Conservation (phyloP, 495 filamentous ascomycete species). For the Annulohypoxylon nitens region DNA sequence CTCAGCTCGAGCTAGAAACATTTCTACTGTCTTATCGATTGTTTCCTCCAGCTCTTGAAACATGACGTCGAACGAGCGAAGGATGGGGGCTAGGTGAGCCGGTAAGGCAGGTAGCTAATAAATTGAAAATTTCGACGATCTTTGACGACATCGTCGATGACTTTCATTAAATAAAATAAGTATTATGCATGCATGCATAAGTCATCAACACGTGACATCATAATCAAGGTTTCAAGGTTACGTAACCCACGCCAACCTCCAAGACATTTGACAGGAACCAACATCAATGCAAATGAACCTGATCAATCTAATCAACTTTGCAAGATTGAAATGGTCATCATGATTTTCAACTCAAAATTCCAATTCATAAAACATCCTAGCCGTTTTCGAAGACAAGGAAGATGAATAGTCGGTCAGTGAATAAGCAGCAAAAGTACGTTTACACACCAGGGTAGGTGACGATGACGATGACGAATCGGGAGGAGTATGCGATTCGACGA, state of each 20-base stretch:
- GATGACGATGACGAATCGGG: conserved; percentile 1
- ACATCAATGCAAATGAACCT: neutral
- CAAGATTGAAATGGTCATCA: neutral
- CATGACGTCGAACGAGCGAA: conserved; percentile 5
- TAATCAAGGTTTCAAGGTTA: neutral
- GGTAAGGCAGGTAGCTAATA: neutral
- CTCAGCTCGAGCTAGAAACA: neutral
- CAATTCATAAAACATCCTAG: neutral
- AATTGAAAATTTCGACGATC: conserved; percentile 7
- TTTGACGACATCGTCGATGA: neutral
- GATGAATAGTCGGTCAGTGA: neutral
- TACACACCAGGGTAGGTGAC: neutral
- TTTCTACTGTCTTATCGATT: conserved; percentile 19
- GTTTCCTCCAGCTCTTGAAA: neutral
- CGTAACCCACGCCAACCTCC: neutral
- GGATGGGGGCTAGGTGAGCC: neutral
- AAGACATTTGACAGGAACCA: neutral
- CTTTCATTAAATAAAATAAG: conserved; percentile 5
- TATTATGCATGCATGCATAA: conserved; percentile 7
- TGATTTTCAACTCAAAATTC: neutral
- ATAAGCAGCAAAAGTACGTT: neutral
- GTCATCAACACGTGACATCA: neutral
- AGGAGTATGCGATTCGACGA: neutral
- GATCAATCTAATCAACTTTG: neutral
- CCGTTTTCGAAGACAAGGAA: neutral